phyloP scores from a whole-genome alignment of 2,329 filamentous ascomycete species.

The Ophiostoma perfectum region DNA sequence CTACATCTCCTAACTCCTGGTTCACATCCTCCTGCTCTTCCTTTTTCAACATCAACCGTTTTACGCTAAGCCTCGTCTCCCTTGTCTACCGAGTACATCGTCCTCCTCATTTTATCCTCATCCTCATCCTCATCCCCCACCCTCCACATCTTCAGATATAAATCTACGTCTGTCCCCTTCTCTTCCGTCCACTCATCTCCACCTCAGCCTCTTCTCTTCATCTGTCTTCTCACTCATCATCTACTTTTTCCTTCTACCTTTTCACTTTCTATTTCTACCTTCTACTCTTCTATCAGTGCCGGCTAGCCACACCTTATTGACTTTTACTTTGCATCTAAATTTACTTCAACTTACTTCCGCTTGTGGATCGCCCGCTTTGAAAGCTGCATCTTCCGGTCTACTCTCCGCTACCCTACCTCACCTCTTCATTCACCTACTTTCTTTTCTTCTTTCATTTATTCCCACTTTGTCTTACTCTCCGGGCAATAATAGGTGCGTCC shows the following conservation, averaged over 20 bases:
- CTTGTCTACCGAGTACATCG: no score
- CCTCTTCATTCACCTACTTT: no score
- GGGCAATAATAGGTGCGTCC: background rate
- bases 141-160: no score
- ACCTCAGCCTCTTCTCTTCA: background rate
- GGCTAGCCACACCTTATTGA: constrained; percentile 2
- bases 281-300: background rate
- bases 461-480: background rate
- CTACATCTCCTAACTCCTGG: background rate
- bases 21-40: background rate
- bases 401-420: background rate
- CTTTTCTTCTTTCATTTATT: no score
- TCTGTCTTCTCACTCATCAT: background rate
- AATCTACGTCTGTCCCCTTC: background rate
- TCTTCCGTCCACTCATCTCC: background rate
- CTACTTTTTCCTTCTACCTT: no score
- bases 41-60: background rate
- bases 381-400: background rate
- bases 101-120: background rate
- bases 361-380: constrained; percentile 5
- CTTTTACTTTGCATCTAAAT: background rate
- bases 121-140: background rate
- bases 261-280: background rate
- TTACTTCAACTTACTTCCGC: background rate
- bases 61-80: background rate